A percentile compares a stretch with the other conserved stretches of the same genome.
Evolutionary conservation across 441 rosid genomes (phyloP).

Genomic region (Raphanus hybrid): DNA sequence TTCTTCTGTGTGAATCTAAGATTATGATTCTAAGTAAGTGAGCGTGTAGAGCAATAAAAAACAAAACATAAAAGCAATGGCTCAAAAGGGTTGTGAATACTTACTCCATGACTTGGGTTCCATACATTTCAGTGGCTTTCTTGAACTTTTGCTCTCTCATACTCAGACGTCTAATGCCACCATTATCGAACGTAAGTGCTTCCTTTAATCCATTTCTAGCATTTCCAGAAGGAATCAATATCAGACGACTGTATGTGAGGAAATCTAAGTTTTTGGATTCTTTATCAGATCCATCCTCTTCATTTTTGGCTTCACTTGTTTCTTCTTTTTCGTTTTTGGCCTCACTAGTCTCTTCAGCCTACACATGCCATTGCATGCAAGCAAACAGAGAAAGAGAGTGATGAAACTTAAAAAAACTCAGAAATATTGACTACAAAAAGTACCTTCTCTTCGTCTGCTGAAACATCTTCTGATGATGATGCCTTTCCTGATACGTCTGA

Average conservation of each 20-base stretch:
- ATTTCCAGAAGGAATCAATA: constrained; percentile 77
- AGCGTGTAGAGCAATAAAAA: constrained; percentile 14
- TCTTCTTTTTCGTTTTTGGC: constrained; percentile 50
- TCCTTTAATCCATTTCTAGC: constrained; percentile 58
- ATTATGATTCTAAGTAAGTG: not conserved
- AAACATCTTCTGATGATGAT: constrained; percentile 32
- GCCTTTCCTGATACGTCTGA: constrained; percentile 39
- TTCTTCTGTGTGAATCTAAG: constrained; percentile 66
- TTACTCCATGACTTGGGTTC: constrained; percentile 63
- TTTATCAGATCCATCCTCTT: constrained; percentile 46
- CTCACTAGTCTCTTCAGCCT: constrained; percentile 42
- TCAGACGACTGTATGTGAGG: constrained; percentile 53
- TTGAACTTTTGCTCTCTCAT: constrained; percentile 81
- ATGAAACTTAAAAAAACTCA: too few species aligned
- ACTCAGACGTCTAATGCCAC: constrained; percentile 68
- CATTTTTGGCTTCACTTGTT: constrained; percentile 46
- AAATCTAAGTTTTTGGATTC: constrained; percentile 34
- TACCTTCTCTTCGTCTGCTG: constrained; percentile 43
- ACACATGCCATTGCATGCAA: constrained; percentile 18
- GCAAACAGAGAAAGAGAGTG: not conserved
- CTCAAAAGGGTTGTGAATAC: constrained; percentile 18
- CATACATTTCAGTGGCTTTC: constrained; percentile 54
- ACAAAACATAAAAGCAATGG: not conserved
- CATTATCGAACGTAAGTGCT: constrained; percentile 44
- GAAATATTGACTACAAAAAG: not conserved